Conservation (phyloP, 1,284 basidiomycete genomes). For the Apiotrichum porosum region DNA sequence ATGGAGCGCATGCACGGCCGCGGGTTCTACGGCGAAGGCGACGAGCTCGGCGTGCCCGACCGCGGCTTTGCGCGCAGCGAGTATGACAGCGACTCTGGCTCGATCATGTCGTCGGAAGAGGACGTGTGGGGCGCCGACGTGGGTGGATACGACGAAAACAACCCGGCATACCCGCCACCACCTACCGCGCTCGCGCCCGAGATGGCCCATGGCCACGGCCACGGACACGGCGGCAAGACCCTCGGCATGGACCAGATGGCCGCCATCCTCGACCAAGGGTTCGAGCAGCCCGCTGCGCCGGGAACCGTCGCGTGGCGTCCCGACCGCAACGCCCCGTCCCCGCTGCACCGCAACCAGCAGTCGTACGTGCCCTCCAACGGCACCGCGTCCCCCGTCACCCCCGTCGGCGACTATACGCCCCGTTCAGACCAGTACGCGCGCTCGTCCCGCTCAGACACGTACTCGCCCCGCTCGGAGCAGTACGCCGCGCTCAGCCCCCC, state of each 20-base stretch:
- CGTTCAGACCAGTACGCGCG: not conserved
- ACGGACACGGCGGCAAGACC: conserved; percentile 57
- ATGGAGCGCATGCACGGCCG: conserved; percentile 62
- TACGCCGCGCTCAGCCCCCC: conserved; percentile 1
- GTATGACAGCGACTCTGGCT: conserved; percentile 56
- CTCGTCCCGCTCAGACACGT: not conserved
- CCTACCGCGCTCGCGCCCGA: conserved; percentile 64
- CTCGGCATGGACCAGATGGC: conserved; percentile 67
- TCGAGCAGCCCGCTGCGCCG: conserved; percentile 59
- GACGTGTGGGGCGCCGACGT: conserved; percentile 76
- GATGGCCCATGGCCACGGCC: conserved; percentile 50
- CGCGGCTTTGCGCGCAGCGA: conserved; percentile 33
- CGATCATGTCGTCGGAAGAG: conserved; percentile 79
- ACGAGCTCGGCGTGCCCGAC: conserved; percentile 48
- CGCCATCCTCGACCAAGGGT: conserved; percentile 81
- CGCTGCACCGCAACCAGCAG: conserved; percentile 19
- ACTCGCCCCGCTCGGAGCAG: conserved; percentile 1
- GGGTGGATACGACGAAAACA: conserved; percentile 74
- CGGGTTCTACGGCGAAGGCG: conserved; percentile 43
- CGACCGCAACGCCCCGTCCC: conserved; percentile 23
- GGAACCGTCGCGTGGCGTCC: conserved; percentile 16
- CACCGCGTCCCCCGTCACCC: not conserved
- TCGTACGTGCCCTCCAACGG: not conserved
- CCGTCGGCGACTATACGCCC: too few species aligned
- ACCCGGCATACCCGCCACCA: conserved; percentile 70